Base-by-base conservation (phyloP, 2,329 filamentous ascomycete genomes). In the Neobulgaria alba region DNA sequence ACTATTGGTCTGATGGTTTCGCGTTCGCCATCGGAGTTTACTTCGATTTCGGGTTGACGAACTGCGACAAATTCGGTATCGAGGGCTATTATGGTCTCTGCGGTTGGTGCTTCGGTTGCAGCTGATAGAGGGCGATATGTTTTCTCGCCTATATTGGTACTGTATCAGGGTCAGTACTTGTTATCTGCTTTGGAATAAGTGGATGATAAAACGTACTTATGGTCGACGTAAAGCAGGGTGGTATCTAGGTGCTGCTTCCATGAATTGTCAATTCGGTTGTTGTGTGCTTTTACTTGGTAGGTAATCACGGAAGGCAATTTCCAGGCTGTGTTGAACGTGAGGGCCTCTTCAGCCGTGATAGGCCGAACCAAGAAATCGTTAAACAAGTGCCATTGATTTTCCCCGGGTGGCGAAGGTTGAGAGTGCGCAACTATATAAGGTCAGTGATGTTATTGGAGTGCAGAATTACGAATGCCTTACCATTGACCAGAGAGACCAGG, bases 41-140 rank as follows among this genome's bases (percentile, higher is more conserved):
- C 87, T 57, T 95, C 87, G 39, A 95, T 94, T 59, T 96, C 90
- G 34, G 92, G 87, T 51, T 92, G 84, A 50, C 93, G 85, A 2
- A 95, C 75, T 16, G 88, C 82, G 5, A 98, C 93, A 53, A 98
- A 98, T 61, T 98, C 92, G 0, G 93, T 94, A 58, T 98, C 92
- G 4, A 98, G 77, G 1, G 89, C 92, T 33, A 95, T 77, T 9
- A 92, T 82, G 2, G 79, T 87, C 10, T 81, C 76, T 0, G 81
- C 72, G 0, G 73, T 72, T 1, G 85, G 87, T 5, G 69, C 71
- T 62, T 95, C 89, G 0, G 62, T 66, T 1, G 67, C 55, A 0
- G 68, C 59, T 20, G 76, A 65, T 1, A 88, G 68, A 0, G 75
- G 63, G 10, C 68, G 70, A 47, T 85, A 84, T 0, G 75, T 79